Base-by-base conservation (phyloP, 106 monocot species). In the Iris macrosiphon region DNA sequence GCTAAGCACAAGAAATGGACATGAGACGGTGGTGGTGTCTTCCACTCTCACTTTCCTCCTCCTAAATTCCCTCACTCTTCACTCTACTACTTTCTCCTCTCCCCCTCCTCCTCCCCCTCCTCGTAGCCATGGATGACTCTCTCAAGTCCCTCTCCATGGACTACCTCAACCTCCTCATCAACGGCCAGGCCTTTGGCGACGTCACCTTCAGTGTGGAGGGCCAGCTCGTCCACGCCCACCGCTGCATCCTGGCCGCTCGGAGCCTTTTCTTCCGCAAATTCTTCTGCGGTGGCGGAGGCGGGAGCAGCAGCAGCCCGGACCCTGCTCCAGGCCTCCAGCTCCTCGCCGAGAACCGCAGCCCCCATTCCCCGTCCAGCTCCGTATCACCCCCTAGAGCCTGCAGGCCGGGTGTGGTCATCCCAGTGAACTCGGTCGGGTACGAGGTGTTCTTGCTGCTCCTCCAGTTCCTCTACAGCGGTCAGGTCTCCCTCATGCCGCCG, bases 401-500 rank as follows among this genome's bases (percentile, higher is more conserved):
- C 40, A 7, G 48, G 33, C 26, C 41, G 40, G 20, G 38, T 26
- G 29, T 27, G 7, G 64, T 79, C 3, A 73, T 79, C 40, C 79
- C 79, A 8, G 73, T 79, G 19, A 73, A 69, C 50, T 79, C 79
- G 32, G 73, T 79, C 9, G 59, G 73, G 5, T 79, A 79, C 46
- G 79, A 79, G 59, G 79, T 72, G 1, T 78, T 79, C 11, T 79
- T 79, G 57, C 63, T 79, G 24, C 63, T 79, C 24, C 73, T 79
- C 42, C 79, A 79, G 79, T 79, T 79, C 50, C 52, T 79, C 29
- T 79, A 79, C 73, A 79, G 73, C 45, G 73, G 79, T 1, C 79
- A 79, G 59, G 73, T 79, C n/a, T 79, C 79, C 11, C 40, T 79
- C 31, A 52, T 73, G 31, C 79, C 79, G 13, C 79, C 73, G 58